A percentile compares a stretch with the other conserved stretches of the same genome.
Evolutionary conservation across 768 basidiomycete genomes (phyloP).

Genomic region (Pholiota conissans): DNA sequence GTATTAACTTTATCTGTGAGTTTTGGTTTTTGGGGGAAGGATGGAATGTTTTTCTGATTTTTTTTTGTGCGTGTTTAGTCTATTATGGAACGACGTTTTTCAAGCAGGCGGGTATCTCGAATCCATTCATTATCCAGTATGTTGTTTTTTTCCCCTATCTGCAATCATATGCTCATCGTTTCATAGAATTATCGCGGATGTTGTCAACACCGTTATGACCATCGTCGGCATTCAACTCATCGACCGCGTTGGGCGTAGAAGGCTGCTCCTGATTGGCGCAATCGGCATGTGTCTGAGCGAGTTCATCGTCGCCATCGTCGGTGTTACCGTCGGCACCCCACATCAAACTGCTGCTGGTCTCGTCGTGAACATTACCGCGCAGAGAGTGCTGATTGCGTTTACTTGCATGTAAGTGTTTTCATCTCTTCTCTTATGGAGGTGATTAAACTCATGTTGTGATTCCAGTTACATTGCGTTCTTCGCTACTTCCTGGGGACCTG

Average conservation of each 20-base stretch:
- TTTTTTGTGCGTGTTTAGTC: slow-evolving; percentile 1
- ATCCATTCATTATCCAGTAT: slow-evolving; percentile 54
- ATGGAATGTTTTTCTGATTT: neutral
- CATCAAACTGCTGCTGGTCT: slow-evolving; percentile 6
- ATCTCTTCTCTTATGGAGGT: neutral
- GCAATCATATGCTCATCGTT: neutral
- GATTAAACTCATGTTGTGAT: neutral
- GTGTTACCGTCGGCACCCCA: slow-evolving; percentile 30
- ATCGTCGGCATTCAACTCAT: slow-evolving; percentile 75
- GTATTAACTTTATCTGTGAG: slow-evolving; percentile 56
- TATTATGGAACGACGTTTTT: slow-evolving; percentile 51
- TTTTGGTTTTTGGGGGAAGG: neutral
- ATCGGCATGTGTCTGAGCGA: slow-evolving; percentile 82
- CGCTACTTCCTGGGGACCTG: slow-evolving; percentile 69
- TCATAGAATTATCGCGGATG: slow-evolving; percentile 42
- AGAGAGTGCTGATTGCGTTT: slow-evolving; percentile 60
- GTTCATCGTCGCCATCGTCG: slow-evolving; percentile 61
- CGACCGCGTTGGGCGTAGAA: slow-evolving; percentile 78
- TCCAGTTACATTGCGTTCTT: slow-evolving; percentile 38
- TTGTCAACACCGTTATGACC: slow-evolving; percentile 79
- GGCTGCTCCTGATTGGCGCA: slow-evolving; percentile 77
- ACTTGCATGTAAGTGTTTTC: slow-evolving; percentile 47
- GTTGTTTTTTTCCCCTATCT: neutral
- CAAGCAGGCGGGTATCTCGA: slow-evolving; percentile 49
- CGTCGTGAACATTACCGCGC: slow-evolving; percentile 40